phyloP scores from a whole-genome alignment of 1,139 yeast genomes.

The Yamadazyma epiphylla region DNA sequence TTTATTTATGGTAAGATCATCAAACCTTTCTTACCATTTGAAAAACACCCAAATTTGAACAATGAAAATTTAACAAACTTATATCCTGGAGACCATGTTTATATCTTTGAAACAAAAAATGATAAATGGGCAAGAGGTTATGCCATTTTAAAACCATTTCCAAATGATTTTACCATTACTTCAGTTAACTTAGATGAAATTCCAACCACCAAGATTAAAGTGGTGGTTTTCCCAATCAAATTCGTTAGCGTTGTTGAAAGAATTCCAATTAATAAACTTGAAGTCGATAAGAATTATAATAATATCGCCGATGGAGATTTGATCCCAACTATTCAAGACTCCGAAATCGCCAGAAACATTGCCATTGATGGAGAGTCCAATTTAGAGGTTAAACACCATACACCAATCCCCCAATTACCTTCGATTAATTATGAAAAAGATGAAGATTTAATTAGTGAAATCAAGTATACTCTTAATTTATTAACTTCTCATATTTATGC shows the following conservation, averaged over 20 bases:
- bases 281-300: slow-evolving; percentile 29
- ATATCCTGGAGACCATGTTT: slow-evolving; percentile 80
- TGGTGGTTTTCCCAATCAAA: slow-evolving; percentile 60
- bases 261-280: slow-evolving; percentile 24
- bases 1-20: slow-evolving; percentile 50
- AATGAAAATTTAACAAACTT: slow-evolving; percentile 48
- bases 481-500: slow-evolving; percentile 65
- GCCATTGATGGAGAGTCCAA: slow-evolving; percentile 22
- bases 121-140: slow-evolving; percentile 82
- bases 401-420: slow-evolving; percentile 52
- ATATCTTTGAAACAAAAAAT: slow-evolving; percentile 64
- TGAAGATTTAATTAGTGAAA: slow-evolving; percentile 49
- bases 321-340: slow-evolving; percentile 45
- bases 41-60: slow-evolving; percentile 40
- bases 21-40: slow-evolving; percentile 60
- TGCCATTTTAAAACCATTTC: slow-evolving; percentile 57
- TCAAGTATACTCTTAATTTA: slow-evolving; percentile 52
- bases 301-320: slow-evolving; percentile 26
- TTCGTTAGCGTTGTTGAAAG: slow-evolving; percentile 40
- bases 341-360: slow-evolving; percentile 32
- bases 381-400: slow-evolving; percentile 6
- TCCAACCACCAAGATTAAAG: slow-evolving; percentile 48
- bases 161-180: slow-evolving; percentile 63
- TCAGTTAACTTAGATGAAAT: slow-evolving; percentile 59
- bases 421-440: slow-evolving; percentile 26